phyloP scores from a whole-genome alignment of 768 basidiomycete species.

The Mycena latifolia region DNA sequence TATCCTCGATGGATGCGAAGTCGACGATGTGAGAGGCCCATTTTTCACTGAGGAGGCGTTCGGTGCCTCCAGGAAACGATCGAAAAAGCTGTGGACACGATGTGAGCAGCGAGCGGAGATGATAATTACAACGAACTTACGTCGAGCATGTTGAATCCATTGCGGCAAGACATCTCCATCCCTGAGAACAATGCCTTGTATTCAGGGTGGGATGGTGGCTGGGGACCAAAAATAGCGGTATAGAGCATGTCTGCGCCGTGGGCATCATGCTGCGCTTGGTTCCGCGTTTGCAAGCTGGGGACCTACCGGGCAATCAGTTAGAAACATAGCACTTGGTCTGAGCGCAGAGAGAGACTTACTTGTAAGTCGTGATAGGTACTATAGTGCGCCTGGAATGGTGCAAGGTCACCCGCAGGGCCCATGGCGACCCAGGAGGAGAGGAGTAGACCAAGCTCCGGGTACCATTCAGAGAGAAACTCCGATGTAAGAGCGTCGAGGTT shows the following conservation, averaged over 20 bases:
- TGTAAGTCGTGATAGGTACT: conserved; percentile 11
- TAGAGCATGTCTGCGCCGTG: conserved; percentile 3
- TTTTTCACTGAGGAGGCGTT: conserved; percentile 5
- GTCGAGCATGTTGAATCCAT: neutral
- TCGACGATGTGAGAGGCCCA: conserved; percentile 1
- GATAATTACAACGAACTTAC: neutral
- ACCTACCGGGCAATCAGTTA: neutral
- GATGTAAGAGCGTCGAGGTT: neutral
- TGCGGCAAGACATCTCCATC: neutral
- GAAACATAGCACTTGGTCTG: no score
- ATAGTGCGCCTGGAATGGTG: neutral
- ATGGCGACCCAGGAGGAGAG: neutral
- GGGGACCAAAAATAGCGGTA: neutral
- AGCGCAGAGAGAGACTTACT: neutral
- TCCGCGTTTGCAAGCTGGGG: neutral
- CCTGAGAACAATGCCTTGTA: neutral
- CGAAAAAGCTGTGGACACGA: neutral
- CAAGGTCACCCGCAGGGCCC: conserved; percentile 2
- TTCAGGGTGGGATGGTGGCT: conserved; percentile 4
- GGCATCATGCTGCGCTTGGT: neutral
- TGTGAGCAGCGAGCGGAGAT: neutral
- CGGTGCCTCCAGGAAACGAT: neutral
- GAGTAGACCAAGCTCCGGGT: neutral
- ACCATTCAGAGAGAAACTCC: conserved; percentile 5
- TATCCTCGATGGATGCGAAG: neutral